Evolutionary conservation across 257 asterid species (phyloP).

Genomic region (Plantago major): DNA sequence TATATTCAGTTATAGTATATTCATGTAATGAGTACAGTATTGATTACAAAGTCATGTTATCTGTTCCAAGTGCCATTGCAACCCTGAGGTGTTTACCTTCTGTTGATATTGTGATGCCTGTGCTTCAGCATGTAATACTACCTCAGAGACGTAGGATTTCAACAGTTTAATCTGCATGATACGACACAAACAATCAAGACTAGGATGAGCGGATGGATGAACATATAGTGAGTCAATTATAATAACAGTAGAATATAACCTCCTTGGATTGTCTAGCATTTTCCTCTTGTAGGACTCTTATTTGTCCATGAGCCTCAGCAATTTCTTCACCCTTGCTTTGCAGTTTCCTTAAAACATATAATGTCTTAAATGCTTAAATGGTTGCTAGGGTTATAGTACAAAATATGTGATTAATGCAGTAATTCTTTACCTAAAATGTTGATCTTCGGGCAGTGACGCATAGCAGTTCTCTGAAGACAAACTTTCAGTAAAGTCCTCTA

Average conservation of each 20-base stretch:
- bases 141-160: constrained; percentile 67
- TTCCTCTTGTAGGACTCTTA: constrained; percentile 58
- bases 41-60: neutral
- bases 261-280: constrained; percentile 57
- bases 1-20: neutral
- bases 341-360: constrained; percentile 33
- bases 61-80: constrained; percentile 8
- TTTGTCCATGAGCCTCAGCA: constrained; percentile 41
- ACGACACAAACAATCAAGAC: constrained; percentile 24
- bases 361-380: constrained; percentile 12
- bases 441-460: constrained; percentile 35
- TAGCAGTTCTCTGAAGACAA: constrained; percentile 41
- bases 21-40: neutral
- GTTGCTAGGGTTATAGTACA: constrained; percentile 16
- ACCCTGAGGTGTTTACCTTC: constrained; percentile 44
- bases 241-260: constrained; percentile 34
- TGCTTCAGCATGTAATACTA: constrained; percentile 80
- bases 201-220: constrained; percentile 7
- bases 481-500: constrained; percentile 62
- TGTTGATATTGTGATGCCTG: constrained; percentile 84
- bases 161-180: constrained; percentile 57
- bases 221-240: neutral
- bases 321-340: constrained; percentile 38
- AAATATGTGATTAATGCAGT: constrained; percentile 12
- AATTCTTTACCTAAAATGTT: constrained; percentile 45